Evolutionary conservation across 2,329 filamentous ascomycete species (phyloP), one percentile per base, ranked within the genome.

Genomic region (Phoma sp.): DNA sequence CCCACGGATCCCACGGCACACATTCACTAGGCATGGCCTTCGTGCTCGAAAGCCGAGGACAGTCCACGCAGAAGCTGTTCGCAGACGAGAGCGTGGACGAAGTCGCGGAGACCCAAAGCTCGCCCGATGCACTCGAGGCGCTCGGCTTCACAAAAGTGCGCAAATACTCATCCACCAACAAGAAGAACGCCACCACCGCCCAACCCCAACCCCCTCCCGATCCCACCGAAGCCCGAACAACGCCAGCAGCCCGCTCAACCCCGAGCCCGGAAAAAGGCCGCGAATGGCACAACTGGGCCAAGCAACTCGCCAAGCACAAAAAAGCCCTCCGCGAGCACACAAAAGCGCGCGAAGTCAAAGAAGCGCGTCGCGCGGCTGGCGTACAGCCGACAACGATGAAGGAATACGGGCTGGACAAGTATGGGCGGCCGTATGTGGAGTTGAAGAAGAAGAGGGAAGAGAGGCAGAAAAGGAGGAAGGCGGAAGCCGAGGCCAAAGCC

Each of bases 21-120:
- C 64, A 68, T 27, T 66, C 67, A 1, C 56, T 67, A 1, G 69
- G 69, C 18, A 50, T 66, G 39, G 60, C 59, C 4, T 67, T 66
- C 47, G 59, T 67, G 4, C 43, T 56, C 9, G 62, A 67, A 41
- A 50, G 22, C 11, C 45, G 60, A 7, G 59, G 59, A 4, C 42
- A 55, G 38, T 51, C 47, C 8, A 51, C 44, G 27, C 35, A 32
- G 4, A 47, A 48, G 8, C 47, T 65, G 6, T 62, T 57, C 22
- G 40, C 38, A 10, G 36, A 42, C 4, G 58, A 49, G 14, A 27
- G 45, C 3, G 45, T 40, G 2, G 39, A 50, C 37, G 43, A 52
- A 44, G 13, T 9, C 4, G 24, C 42, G 8, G 24, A 25, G 4
- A 9, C 2, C 25, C 18, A 39, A 10, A 2, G 6, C 23, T 24